Conservation (phyloP, 139 green algal genomes). For the Marvania coccoides region DNA sequence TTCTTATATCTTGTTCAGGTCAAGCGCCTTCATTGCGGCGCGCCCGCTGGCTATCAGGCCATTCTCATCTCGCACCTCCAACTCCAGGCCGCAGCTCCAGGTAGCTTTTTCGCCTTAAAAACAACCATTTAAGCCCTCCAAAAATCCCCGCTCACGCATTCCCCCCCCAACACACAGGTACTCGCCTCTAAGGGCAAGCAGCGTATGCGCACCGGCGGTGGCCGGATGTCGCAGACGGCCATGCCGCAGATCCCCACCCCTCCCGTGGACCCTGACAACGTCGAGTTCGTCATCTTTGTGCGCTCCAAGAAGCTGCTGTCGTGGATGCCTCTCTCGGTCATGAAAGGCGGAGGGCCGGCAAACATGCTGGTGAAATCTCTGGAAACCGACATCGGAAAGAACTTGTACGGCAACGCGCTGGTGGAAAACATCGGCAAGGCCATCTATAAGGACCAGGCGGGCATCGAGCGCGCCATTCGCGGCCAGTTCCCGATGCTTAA, state of each 20-base stretch:
- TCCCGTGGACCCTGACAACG: slow-evolving; percentile 65
- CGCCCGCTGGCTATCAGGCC: neutral
- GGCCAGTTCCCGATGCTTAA: slow-evolving; percentile 35
- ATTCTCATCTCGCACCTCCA: neutral
- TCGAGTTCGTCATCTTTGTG: slow-evolving; percentile 71
- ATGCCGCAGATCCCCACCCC: slow-evolving; percentile 32
- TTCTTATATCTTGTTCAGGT: too few species aligned
- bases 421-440: slow-evolving; percentile 46
- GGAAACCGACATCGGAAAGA: slow-evolving; percentile 40
- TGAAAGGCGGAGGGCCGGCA: slow-evolving; percentile 48
- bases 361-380: slow-evolving; percentile 60
- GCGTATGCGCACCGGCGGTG: slow-evolving; percentile 18
- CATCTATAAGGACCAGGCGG: slow-evolving; percentile 49
- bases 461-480: slow-evolving; percentile 24
- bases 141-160: neutral
- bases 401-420: slow-evolving; percentile 45
- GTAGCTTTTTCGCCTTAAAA: too few species aligned
- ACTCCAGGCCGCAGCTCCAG: neutral
- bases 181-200: slow-evolving; percentile 29
- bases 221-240: slow-evolving; percentile 3
- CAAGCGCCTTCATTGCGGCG: neutral
- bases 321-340: slow-evolving; percentile 57
- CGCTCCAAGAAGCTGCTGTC: slow-evolving; percentile 37
- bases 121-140: too few species aligned
- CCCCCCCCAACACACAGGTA: neutral